Evolutionary conservation across 305 asterid species (phyloP), one percentile per base, ranked within the genome.

Genomic region (Fraxinus nigra): DNA sequence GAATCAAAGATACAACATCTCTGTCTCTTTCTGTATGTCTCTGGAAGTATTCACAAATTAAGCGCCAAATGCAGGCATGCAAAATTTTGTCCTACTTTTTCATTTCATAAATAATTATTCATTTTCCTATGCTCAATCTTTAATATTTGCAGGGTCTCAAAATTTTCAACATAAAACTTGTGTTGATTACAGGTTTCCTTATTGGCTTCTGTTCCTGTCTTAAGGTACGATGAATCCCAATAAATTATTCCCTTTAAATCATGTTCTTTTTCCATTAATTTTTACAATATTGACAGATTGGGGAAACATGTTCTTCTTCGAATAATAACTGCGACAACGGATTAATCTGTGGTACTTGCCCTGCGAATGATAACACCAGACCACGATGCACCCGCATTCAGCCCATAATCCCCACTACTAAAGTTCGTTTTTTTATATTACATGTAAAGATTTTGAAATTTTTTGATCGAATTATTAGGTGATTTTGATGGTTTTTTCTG

Each of bases 241-340:
- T 26, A 26, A 38, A 48, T 1, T 67, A 5, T 18, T 81, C 32
- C 32, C 16, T 72, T 22, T 5, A 35, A 13, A 10, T 70, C 37
- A 0, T 5, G 22, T 16, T 63, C 10, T 74, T 79, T 72, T 22
- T 1, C 72, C 26, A 0, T 72, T 37, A 34, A 72, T n/a, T 72
- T 72, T 72, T 20, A 72, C 26, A 16, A 34, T 72, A 33, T 72
- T 72, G 18, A 76, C 87, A 94, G 98, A 83, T 90, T 78, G 98
- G 97, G 6, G 98, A 94, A 85, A 94, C 98, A 1, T 94, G 98
- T 84, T 84, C 92, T 0, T 79, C 86, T 40, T 77, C 92, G 7
- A 67, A 82, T 82, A 85, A 75, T 43, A 79, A 82, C 48, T 94
- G 98, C 86, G 96, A 94, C 61, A 86, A 78, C 78, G 98, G 98